Conservation (phyloP, 257 asterid species). For the Penstemon newberryi region DNA sequence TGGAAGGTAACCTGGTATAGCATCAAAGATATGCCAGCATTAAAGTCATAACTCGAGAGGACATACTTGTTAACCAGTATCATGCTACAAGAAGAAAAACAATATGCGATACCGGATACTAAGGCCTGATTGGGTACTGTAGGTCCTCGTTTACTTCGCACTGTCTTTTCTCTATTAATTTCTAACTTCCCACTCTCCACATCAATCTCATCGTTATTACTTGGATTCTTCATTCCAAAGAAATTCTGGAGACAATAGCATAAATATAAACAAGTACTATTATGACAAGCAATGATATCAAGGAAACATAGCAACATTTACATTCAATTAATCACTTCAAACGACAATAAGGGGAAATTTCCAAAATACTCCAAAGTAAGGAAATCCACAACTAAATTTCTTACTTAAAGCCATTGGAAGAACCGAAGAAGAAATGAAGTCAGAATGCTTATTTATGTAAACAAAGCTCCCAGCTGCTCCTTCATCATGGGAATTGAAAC, state of each 20-base stretch:
- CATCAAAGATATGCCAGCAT: constrained; percentile 94
- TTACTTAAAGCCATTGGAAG: constrained; percentile 18
- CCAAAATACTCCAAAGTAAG: background rate
- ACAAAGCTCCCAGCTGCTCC: background rate
- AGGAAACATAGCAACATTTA: background rate
- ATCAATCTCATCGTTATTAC: constrained; percentile 51
- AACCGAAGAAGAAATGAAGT: background rate
- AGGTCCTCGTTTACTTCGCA: constrained; percentile 42
- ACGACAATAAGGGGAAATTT: background rate
- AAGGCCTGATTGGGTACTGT: constrained; percentile 61
- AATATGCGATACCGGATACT: constrained; percentile 78
- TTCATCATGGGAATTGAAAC: background rate
- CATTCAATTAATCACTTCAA: constrained; percentile 12
- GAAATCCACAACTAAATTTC: constrained; percentile 1
- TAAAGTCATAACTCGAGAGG: constrained; percentile 83
- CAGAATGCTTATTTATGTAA: constrained; percentile 12
- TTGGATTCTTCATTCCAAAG: constrained; percentile 48
- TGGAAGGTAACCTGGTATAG: constrained; percentile 71
- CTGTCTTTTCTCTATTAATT: constrained; percentile 49
- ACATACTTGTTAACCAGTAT: constrained; percentile 88
- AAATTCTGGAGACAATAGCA: constrained; percentile 41
- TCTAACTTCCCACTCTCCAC: constrained; percentile 61
- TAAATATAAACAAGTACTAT: constrained; percentile 17
- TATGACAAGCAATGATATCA: background rate
- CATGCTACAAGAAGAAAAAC: constrained; percentile 90